phyloP scores from a whole-genome alignment of 257 asterid genomes.

The Rhazya stricta region DNA sequence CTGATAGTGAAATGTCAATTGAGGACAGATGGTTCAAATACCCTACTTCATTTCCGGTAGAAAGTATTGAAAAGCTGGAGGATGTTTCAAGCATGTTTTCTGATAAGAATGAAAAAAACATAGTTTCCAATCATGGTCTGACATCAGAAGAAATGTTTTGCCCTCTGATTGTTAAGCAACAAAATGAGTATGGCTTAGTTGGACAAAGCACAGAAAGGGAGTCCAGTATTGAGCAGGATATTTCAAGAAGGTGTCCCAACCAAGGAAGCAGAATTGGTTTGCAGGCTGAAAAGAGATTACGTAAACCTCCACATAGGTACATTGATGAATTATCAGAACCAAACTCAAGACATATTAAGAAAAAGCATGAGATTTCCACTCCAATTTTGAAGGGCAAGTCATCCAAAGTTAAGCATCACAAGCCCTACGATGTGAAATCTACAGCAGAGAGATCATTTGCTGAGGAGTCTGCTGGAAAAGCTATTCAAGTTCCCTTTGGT shows the following conservation, averaged over 20 bases:
- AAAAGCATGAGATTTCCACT: slow-evolving; percentile 40
- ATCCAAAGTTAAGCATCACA: slow-evolving; percentile 37
- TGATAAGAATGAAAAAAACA: slow-evolving; percentile 38
- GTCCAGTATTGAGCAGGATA: slow-evolving; percentile 25
- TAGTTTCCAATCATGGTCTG: slow-evolving; percentile 27
- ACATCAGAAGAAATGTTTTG: slow-evolving; percentile 27
- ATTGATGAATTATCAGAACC: slow-evolving; percentile 71
- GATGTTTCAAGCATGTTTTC: slow-evolving; percentile 51
- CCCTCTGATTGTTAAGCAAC: slow-evolving; percentile 32
- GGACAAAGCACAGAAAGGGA: slow-evolving; percentile 26
- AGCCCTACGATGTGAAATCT: slow-evolving; percentile 41
- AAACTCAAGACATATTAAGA: slow-evolving; percentile 32
- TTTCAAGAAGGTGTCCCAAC: slow-evolving; percentile 15
- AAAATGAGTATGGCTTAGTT: slow-evolving; percentile 22
- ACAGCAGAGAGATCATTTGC: slow-evolving; percentile 31
- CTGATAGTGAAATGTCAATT: slow-evolving; percentile 29
- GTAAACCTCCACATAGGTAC: slow-evolving; percentile 90
- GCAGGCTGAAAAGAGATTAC: slow-evolving; percentile 59
- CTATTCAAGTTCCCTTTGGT: slow-evolving; percentile 96
- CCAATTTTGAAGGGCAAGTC: slow-evolving; percentile 40
- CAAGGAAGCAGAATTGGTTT: slow-evolving; percentile 25
- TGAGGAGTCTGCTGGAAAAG: slow-evolving; percentile 57
- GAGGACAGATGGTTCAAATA: slow-evolving; percentile 43
- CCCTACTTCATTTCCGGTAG: slow-evolving; percentile 39
- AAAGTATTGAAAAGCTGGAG: slow-evolving; percentile 44